Evolutionary conservation across 371 early-diverging fungal genomes (phyloP), one percentile per base, ranked within the genome.

Genomic region (Rhizomucor pusillus): DNA sequence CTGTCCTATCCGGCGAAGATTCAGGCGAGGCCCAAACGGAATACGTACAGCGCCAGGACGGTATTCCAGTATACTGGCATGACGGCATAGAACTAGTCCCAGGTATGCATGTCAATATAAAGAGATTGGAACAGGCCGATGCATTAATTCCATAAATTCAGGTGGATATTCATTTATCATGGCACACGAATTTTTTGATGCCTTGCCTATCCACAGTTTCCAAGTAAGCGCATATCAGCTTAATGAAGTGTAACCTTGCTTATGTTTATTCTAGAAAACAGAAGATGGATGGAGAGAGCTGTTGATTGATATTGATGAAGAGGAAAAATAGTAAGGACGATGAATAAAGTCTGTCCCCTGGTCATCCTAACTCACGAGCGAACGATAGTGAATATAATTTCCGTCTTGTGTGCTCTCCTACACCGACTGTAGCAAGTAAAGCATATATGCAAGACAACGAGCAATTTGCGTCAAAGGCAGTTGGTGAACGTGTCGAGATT

Each of bases 171-270:
- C 89, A 5, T 59, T 89, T 50, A 54, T 89, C 11, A 78, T 92
- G 58, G 91, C 97, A 0, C 96, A 98, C 73, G 98, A 98, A 71
- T 96, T 97, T 47, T 95, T 98, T 73, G 98, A 98, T 63, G 98
- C 98, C 1, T 69, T 98, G 34, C 96, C 98, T 0, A 80, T 97
- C 25, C 88, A 90, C 70, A 85, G 83, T 57, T 95, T 94, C 62
- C 77, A 91, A 71, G 88, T 88, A 74, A 20, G 34, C 14, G 18
- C 22, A 24, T 33, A 19, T 29, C 40, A 20, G n/a, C n/a, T n/a
- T n/a, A n/a, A n/a, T n/a, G n/a, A n/a, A 11, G 23, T 13, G 13
- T 37, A 16, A 43, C 44, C 43, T 54, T 47, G 20, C 34, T 16
- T 34, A 22, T 43, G 19, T 9, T 46, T 36, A 33, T 29, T 62